These are phyloP conservation scores for Lasiosphaeriaceae sp. DNA, from an alignment of 495 filamentous ascomycete species.

Conservation along the genomic window DNA sequence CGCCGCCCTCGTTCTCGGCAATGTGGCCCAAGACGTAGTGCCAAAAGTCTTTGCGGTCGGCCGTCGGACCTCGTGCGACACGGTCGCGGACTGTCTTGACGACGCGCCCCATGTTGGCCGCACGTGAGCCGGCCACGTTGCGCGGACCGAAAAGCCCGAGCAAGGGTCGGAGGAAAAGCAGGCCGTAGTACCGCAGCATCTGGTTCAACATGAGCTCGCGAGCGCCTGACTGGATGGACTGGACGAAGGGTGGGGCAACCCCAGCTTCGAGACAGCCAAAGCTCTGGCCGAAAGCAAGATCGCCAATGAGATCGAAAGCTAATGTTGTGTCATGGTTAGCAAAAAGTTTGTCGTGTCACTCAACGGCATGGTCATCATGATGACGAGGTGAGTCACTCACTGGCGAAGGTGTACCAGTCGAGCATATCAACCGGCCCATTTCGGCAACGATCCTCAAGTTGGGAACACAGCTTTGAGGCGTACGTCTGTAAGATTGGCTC, in stretches of 20 bases:
- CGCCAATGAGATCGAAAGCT: constrained; percentile 47
- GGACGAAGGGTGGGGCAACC: not conserved
- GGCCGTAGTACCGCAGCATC: not conserved
- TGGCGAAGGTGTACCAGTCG: not conserved
- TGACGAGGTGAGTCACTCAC: not conserved
- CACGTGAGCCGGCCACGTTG: not conserved
- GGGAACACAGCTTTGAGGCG: not conserved
- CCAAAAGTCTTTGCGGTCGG: constrained; percentile 10
- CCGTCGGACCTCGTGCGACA: not conserved
- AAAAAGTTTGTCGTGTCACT: not conserved
- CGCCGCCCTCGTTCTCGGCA: not conserved
- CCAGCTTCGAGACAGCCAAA: constrained; percentile 43
- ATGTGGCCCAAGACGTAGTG: constrained; percentile 9
- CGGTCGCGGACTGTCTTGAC: not conserved
- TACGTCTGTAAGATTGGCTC: not conserved
- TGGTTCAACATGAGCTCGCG: not conserved
- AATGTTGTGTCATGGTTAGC: constrained; percentile 35
- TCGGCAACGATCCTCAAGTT: not conserved
- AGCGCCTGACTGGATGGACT: not conserved
- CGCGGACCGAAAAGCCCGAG: not conserved
- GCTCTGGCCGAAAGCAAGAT: constrained; percentile 50
- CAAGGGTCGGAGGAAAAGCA: not conserved
- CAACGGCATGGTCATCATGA: no score
- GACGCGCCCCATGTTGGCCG: not conserved
- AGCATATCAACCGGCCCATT: not conserved